Conservation (phyloP, 2,329 filamentous ascomycete genomes). For the Ilyonectria robusta region DNA sequence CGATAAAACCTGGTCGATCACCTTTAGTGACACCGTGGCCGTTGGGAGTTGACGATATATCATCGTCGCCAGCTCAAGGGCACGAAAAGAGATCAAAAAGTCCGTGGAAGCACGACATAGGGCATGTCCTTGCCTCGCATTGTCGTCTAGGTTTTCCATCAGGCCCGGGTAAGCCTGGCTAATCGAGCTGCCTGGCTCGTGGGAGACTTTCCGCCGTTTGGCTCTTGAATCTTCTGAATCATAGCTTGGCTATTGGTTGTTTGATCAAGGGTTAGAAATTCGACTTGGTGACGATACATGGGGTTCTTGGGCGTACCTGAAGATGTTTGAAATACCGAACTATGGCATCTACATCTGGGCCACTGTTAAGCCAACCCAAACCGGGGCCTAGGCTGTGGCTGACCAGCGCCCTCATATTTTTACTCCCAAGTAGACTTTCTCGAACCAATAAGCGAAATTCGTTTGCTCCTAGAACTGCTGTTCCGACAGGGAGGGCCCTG, state of each 20-base stretch:
- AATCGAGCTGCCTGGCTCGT: too few species aligned
- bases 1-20: conserved; percentile 15
- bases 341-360: conserved; percentile 6
- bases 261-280: background rate
- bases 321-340: conserved; percentile 19
- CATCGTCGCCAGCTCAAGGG: conserved; percentile 17
- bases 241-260: background rate
- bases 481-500: background rate
- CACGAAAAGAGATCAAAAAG: conserved; percentile 7
- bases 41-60: conserved; percentile 17
- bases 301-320: conserved; percentile 2
- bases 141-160: too few species aligned
- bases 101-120: background rate
- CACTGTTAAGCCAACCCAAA: conserved; percentile 9
- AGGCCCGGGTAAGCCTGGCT: too few species aligned
- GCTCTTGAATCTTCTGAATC: background rate
- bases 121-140: background rate
- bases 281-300: background rate
- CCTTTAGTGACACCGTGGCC: conserved; percentile 18
- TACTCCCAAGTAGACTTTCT: conserved; percentile 10
- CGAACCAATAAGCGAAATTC: conserved; percentile 4
- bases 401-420: background rate
- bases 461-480: conserved; percentile 10
- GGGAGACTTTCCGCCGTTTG: background rate
- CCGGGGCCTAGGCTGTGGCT: conserved; percentile 5